These are phyloP conservation scores for Phytophthora pinifolia DNA, from an alignment of 352 stramenopile genomes.

Conservation along the genomic window DNA sequence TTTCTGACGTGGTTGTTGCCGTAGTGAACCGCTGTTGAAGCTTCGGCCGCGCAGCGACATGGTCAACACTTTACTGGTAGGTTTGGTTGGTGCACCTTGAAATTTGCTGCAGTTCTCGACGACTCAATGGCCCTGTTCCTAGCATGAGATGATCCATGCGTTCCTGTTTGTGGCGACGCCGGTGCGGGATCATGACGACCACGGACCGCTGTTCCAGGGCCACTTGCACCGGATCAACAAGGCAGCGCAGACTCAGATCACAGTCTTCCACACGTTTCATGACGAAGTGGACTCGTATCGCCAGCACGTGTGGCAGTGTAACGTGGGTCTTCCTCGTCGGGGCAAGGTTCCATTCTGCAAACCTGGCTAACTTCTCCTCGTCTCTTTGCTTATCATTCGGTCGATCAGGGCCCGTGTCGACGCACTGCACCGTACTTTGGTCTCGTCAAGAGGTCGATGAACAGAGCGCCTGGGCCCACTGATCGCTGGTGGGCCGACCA, in stretches of 20 bases:
- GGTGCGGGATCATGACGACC: slow-evolving; percentile 83
- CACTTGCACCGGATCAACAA: slow-evolving; percentile 85
- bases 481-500: slow-evolving; percentile 80
- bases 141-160: slow-evolving; percentile 93
- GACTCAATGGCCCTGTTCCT: slow-evolving; percentile 1
- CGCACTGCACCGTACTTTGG: slow-evolving; percentile 72
- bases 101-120: neutral
- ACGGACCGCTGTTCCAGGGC: slow-evolving; percentile 79
- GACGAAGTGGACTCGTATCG: slow-evolving; percentile 88
- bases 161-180: slow-evolving; percentile 84
- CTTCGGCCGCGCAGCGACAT: slow-evolving; percentile 80
- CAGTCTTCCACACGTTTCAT: slow-evolving; percentile 89
- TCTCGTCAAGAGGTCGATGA: slow-evolving; percentile 87
- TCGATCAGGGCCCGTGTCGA: slow-evolving; percentile 60
- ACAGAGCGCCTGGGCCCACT: slow-evolving; percentile 68
- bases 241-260: slow-evolving; percentile 69
- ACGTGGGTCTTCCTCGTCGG: slow-evolving; percentile 36
- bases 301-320: slow-evolving; percentile 86
- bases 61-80: slow-evolving; percentile 85
- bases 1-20: neutral
- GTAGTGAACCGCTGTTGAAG: slow-evolving; percentile 78
- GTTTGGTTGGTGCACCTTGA: neutral
- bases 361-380: neutral
- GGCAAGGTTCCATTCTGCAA: neutral
- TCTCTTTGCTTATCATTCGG: neutral